Evolutionary conservation across 2,329 filamentous ascomycete genomes (phyloP).

Genomic region (Xylariomycetidae sp.): DNA sequence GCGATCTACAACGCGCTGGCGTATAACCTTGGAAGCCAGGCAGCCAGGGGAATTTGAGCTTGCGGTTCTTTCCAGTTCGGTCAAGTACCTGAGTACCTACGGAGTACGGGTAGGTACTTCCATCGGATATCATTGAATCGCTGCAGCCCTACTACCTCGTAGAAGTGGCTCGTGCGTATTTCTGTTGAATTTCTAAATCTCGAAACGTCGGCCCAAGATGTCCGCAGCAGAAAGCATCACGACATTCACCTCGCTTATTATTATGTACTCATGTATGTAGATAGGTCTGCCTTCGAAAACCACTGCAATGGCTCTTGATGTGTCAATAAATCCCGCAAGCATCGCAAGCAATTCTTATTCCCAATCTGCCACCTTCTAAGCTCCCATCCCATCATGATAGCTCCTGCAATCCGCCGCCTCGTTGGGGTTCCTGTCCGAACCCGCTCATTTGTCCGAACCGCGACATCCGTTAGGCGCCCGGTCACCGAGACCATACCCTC

Average conservation of each 20-base stretch:
- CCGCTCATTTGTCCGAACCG: constrained; percentile 14
- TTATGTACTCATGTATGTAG: not conserved
- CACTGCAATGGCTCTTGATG: constrained; percentile 22
- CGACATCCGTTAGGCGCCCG: constrained; percentile 16
- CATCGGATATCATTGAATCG: too few relatives aligned
- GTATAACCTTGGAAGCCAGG: too few relatives aligned
- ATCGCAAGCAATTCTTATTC: constrained; percentile 3
- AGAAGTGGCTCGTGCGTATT: too few relatives aligned
- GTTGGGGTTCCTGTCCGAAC: constrained; percentile 9
- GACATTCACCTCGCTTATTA: constrained; percentile 12
- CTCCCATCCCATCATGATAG: constrained; percentile 15
- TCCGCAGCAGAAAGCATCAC: constrained; percentile 28
- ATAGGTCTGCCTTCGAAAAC: constrained; percentile 17
- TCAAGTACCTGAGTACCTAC: too few relatives aligned
- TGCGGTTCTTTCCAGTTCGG: too few relatives aligned
- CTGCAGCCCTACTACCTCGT: too few relatives aligned
- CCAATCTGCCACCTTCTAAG: constrained; percentile 1
- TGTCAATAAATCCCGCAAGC: constrained; percentile 16
- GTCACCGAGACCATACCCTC: constrained; percentile 45
- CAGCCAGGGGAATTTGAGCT: too few relatives aligned
- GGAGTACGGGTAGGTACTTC: too few relatives aligned
- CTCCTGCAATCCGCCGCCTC: constrained; percentile 16
- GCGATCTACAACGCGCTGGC: too few relatives aligned
- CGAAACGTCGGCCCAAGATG: constrained; percentile 24
- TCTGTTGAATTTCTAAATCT: too few relatives aligned